phyloP scores from a whole-genome alignment of 768 basidiomycete genomes.

The Russula dissimulans region DNA sequence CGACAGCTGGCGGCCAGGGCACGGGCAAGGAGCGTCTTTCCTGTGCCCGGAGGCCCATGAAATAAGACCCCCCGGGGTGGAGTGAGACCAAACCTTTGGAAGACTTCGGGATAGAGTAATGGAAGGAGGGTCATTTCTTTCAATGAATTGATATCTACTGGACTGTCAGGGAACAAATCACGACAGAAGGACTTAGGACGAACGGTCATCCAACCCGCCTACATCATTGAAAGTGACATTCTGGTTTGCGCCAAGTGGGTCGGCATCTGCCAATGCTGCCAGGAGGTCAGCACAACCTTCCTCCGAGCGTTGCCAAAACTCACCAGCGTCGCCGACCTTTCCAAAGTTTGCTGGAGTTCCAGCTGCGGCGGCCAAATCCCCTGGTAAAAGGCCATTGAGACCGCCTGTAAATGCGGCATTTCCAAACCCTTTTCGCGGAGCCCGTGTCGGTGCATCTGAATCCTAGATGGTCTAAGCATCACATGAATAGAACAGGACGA shows the following conservation, averaged over 20 bases:
- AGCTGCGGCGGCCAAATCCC: constrained; percentile 54
- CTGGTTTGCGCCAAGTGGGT: constrained; percentile 88
- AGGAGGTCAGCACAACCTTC: constrained; percentile 13
- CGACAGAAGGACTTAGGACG: constrained; percentile 21
- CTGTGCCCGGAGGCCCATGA: constrained; percentile 98
- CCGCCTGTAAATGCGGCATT: constrained; percentile 35
- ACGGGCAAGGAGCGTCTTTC: constrained; percentile 88
- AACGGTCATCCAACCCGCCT: constrained; percentile 91
- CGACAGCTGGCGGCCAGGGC: constrained; percentile 91
- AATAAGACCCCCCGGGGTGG: constrained; percentile 95
- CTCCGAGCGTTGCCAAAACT: constrained; percentile 20
- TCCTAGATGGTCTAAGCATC: constrained; percentile 36
- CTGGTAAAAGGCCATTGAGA: constrained; percentile 49
- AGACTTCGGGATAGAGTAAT: constrained; percentile 91
- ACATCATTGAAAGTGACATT: constrained; percentile 96
- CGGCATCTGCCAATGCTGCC: constrained; percentile 83
- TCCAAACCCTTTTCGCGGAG: constrained; percentile 60
- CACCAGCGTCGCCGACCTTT: constrained; percentile 71
- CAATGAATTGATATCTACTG: constrained; percentile 84
- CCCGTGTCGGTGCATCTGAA: constrained; percentile 59
- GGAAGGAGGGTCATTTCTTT: constrained; percentile 99
- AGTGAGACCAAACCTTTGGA: constrained; percentile 86
- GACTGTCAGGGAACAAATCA: neutral
- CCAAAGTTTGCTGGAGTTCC: constrained; percentile 83
- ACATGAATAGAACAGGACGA: neutral